phyloP scores from a whole-genome alignment of 139 green algal species.

The Zygnema circumcarinatum region DNA sequence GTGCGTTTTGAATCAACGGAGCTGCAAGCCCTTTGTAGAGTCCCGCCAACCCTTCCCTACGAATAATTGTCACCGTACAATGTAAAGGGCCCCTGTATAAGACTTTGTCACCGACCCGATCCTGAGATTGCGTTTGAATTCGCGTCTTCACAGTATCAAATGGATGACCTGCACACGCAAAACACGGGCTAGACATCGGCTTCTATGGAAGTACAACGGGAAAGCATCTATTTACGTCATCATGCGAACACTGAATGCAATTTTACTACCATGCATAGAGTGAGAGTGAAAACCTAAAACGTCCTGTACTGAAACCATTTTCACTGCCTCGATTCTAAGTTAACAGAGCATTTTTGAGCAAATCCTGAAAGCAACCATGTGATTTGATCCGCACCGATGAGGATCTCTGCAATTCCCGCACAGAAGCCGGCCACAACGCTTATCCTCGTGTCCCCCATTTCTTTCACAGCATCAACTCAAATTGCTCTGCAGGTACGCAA shows the following conservation, averaged over 20 bases:
- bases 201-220: background rate
- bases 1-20: slow-evolving; percentile 39
- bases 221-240: no score
- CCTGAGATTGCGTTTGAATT: slow-evolving; percentile 35
- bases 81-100: slow-evolving; percentile 30
- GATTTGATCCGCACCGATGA: slow-evolving; percentile 30
- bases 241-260: no score
- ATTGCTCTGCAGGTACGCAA: no score
- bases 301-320: no score
- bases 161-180: slow-evolving; percentile 43
- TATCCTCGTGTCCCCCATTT: slow-evolving; percentile 25
- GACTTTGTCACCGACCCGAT: slow-evolving; percentile 3
- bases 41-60: slow-evolving; percentile 24
- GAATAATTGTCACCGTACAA: slow-evolving; percentile 27
- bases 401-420: slow-evolving; percentile 45
- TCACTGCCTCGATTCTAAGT: no score
- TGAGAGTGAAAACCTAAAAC: no score
- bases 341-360: no score
- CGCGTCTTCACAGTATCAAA: slow-evolving; percentile 56
- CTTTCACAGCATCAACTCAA: no score
- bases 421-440: slow-evolving; percentile 42
- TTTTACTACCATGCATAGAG: no score
- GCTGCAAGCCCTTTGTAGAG: slow-evolving; percentile 36
- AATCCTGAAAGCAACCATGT: no score
- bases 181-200: background rate